A percentile compares a stretch with the other conserved stretches of the same genome.
These are phyloP conservation scores for Lipomyces chichibuensis DNA, from an alignment of 805 yeast species.

Conservation along the genomic window DNA sequence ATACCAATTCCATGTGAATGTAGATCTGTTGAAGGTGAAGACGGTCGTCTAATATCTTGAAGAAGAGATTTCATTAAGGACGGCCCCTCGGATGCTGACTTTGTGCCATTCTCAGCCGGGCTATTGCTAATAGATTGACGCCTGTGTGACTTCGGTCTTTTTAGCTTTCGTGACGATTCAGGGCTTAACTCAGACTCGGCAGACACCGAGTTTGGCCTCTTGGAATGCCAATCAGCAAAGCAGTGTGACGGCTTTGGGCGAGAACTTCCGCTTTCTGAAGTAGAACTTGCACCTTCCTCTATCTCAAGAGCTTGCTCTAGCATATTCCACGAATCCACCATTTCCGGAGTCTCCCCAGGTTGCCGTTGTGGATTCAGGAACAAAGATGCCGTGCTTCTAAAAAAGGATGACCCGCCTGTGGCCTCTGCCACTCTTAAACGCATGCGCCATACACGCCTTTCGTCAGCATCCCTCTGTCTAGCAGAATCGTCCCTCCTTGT, in stretches of 20 bases:
- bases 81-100: slow-evolving; percentile 5
- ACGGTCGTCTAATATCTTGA: slow-evolving; percentile 31
- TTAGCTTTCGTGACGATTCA: slow-evolving; percentile 21
- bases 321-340: slow-evolving; percentile 42
- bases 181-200: background rate
- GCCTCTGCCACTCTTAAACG: slow-evolving; percentile 28
- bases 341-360: slow-evolving; percentile 36
- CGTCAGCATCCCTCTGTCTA: slow-evolving; percentile 18
- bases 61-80: slow-evolving; percentile 30
- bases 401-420: slow-evolving; percentile 23
- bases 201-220: slow-evolving; percentile 14
- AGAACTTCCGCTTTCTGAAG: slow-evolving; percentile 6
- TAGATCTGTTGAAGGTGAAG: slow-evolving; percentile 20
- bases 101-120: background rate
- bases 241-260: slow-evolving; percentile 22
- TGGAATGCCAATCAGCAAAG: slow-evolving; percentile 20
- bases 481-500: slow-evolving; percentile 3
- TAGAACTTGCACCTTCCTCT: slow-evolving; percentile 26
- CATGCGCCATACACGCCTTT: slow-evolving; percentile 23
- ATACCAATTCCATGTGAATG: slow-evolving; percentile 8
- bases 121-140: background rate
- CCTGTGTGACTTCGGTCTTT: slow-evolving; percentile 31
- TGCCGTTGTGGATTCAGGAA: slow-evolving; percentile 11
- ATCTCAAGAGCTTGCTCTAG: slow-evolving; percentile 39
- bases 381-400: slow-evolving; percentile 28